Conservation (phyloP, 1,139 yeast species). For the Scheffersomyces quercinus region DNA sequence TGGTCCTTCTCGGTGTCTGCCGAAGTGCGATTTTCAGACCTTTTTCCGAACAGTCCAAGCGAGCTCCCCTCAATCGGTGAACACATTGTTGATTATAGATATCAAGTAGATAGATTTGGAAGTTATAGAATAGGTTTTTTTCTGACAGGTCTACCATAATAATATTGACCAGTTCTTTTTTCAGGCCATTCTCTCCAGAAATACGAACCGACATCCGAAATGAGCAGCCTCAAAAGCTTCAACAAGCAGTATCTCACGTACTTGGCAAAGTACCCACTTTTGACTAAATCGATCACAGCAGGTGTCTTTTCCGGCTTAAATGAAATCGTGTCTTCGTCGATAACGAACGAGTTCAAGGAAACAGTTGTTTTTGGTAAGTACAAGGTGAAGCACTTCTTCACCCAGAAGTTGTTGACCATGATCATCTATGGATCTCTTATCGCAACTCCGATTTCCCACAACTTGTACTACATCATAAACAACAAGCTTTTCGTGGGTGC, state of each 20-base stretch:
- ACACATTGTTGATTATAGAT: no score
- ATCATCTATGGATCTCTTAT: constrained; percentile 70
- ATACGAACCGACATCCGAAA: not conserved
- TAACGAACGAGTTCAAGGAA: constrained; percentile 47
- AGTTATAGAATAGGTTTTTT: no score
- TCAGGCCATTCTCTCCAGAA: no score
- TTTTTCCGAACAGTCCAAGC: no score
- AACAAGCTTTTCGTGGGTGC: constrained; percentile 47
- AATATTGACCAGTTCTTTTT: no score
- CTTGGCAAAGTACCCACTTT: constrained; percentile 51
- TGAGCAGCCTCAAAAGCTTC: constrained; percentile 2
- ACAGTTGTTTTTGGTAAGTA: constrained; percentile 17
- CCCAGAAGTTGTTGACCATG: constrained; percentile 60
- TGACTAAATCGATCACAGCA: constrained; percentile 62
- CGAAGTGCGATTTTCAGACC: no score
- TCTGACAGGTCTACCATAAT: no score
- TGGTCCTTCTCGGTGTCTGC: no score
- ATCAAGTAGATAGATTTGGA: no score
- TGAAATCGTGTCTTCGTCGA: constrained; percentile 55
- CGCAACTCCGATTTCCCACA: constrained; percentile 76
- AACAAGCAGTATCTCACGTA: constrained; percentile 38
- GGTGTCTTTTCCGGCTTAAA: constrained; percentile 58
- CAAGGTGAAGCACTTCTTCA: constrained; percentile 36
- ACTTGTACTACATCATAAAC: constrained; percentile 44
- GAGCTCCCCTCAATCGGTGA: no score